These are phyloP conservation scores for Buddleja alternifolia DNA, from an alignment of 257 asterid genomes.

Conservation along the genomic window DNA sequence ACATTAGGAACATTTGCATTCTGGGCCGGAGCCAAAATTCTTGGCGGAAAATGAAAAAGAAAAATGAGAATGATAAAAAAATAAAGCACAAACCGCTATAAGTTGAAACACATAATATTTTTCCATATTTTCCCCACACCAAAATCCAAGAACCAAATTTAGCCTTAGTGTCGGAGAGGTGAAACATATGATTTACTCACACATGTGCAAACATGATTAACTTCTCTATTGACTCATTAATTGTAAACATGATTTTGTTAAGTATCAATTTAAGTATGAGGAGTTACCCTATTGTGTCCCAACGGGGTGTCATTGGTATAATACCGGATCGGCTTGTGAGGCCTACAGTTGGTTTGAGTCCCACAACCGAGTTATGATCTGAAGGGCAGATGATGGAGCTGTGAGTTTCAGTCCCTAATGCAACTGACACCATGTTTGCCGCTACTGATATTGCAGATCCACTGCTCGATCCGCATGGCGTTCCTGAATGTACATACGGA, in stretches of 20 bases:
- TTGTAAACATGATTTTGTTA: background rate
- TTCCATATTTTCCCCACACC: too few species aligned
- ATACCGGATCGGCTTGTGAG: constrained; percentile 75
- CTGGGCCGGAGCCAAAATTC: too few species aligned
- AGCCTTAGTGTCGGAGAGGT: too few species aligned
- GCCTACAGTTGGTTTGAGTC: constrained; percentile 75
- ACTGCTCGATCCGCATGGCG: constrained; percentile 71
- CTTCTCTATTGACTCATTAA: background rate
- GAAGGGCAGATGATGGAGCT: constrained; percentile 77
- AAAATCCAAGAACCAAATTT: too few species aligned
- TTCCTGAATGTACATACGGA: constrained; percentile 51
- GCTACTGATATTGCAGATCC: constrained; percentile 80
- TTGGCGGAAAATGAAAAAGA: too few species aligned
- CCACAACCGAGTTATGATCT: constrained; percentile 61
- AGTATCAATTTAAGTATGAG: background rate
- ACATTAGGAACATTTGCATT: too few species aligned
- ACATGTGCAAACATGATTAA: too few species aligned
- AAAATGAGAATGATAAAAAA: background rate
- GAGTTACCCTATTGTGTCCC: constrained; percentile 64
- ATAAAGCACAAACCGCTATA: too few species aligned
- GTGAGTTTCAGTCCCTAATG: constrained; percentile 67
- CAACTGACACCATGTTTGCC: constrained; percentile 60
- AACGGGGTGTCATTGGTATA: constrained; percentile 62
- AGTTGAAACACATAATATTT: too few species aligned
- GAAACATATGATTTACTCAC: too few species aligned